Conservation (phyloP, 163 green algal species). For the Coccomyxa subellipsoidea region DNA sequence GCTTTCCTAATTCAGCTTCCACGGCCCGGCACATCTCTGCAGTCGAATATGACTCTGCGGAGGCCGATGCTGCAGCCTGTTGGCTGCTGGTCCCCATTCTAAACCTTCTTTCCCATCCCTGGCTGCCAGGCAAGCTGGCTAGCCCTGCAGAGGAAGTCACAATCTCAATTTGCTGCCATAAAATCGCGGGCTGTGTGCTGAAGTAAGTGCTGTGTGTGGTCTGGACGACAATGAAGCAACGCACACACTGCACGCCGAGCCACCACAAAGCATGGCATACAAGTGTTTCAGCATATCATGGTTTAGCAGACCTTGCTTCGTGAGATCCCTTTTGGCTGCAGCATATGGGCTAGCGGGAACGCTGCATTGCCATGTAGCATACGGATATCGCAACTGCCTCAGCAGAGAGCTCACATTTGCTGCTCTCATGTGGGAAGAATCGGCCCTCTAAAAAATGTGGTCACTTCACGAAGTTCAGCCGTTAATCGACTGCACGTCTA, state of each 20-base stretch:
- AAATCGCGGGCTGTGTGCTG: too few relatives aligned
- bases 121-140: not conserved
- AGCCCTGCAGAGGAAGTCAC: not conserved
- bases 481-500: not conserved
- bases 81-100: not conserved
- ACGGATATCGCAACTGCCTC: not conserved
- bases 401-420: not conserved
- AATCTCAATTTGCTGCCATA: too few relatives aligned
- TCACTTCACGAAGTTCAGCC: not conserved
- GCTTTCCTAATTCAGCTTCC: not conserved
- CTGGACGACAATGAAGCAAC: too few relatives aligned
- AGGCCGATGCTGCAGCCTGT: not conserved
- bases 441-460: not conserved
- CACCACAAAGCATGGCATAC: too few relatives aligned
- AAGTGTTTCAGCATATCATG: too few relatives aligned
- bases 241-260: too few relatives aligned
- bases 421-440: not conserved
- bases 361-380: not conserved
- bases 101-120: not conserved
- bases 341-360: not conserved
- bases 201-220: too few relatives aligned
- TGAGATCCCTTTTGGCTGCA: not conserved
- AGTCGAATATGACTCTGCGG: not conserved
- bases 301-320: not conserved
- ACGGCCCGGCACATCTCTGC: conserved; percentile 1